These are phyloP conservation scores for Diaporthe velutina DNA, from an alignment of 2,329 filamentous ascomycete species.

Conservation along the genomic window DNA sequence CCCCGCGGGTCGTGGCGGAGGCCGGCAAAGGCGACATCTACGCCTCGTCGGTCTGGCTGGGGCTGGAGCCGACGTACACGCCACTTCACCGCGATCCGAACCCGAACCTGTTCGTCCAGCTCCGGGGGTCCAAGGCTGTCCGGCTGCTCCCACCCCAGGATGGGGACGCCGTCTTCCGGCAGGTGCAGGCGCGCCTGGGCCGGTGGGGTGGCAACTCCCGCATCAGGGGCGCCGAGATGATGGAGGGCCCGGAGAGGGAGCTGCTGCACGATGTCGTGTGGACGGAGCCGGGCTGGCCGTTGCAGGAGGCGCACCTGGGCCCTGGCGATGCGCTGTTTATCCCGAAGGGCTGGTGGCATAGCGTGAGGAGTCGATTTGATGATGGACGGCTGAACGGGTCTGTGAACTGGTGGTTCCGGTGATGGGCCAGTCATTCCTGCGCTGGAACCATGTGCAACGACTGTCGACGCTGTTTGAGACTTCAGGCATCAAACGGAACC, in stretches of 20 bases:
- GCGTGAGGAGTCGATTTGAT: slow-evolving; percentile 73
- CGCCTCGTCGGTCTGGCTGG: slow-evolving; percentile 88
- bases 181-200: slow-evolving; percentile 58
- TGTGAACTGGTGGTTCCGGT: slow-evolving; percentile 87
- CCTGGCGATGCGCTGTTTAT: slow-evolving; percentile 83
- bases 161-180: slow-evolving; percentile 74
- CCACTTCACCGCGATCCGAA: slow-evolving; percentile 95
- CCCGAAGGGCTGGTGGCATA: slow-evolving; percentile 90
- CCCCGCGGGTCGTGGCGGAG: slow-evolving; percentile 71
- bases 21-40: slow-evolving; percentile 89
- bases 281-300: slow-evolving; percentile 52
- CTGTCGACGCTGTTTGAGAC: neutral
- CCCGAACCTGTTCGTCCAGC: slow-evolving; percentile 90
- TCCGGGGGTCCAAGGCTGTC: slow-evolving; percentile 79
- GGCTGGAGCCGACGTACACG: slow-evolving; percentile 87
- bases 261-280: slow-evolving; percentile 79
- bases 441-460: neutral
- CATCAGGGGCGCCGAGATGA: slow-evolving; percentile 89
- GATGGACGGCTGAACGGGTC: slow-evolving; percentile 54
- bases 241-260: slow-evolving; percentile 80
- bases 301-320: slow-evolving; percentile 68
- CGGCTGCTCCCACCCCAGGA: slow-evolving; percentile 75
- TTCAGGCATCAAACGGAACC: neutral
- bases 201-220: slow-evolving; percentile 54
- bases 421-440: slow-evolving; percentile 43